phyloP scores from a whole-genome alignment of 2,329 filamentous ascomycete genomes.

The Geosmithia flava region DNA sequence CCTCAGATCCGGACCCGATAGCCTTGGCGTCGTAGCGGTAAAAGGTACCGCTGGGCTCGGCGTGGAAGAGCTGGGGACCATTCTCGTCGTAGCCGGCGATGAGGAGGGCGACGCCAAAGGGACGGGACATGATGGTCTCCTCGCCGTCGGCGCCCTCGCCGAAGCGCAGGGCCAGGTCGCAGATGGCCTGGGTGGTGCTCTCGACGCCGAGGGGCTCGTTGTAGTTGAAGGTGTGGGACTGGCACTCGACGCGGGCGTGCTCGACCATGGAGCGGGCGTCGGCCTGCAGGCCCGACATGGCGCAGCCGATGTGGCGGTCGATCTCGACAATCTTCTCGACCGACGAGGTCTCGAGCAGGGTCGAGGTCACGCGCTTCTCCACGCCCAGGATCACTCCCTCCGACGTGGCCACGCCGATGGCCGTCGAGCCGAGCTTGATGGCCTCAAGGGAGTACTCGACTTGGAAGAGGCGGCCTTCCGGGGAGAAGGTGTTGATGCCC shows the following conservation, averaged over 20 bases:
- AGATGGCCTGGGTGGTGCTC: slow-evolving; percentile 98
- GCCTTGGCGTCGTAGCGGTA: slow-evolving; percentile 99
- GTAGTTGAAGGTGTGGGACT: slow-evolving; percentile 97
- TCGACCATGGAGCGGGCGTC: slow-evolving; percentile 97
- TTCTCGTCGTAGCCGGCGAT: slow-evolving; percentile 98
- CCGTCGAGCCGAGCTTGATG: slow-evolving; percentile 97
- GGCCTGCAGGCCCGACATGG: slow-evolving; percentile 96
- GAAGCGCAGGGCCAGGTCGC: slow-evolving; percentile 89
- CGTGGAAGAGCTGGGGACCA: slow-evolving; percentile 92
- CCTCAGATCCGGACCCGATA: slow-evolving; percentile 93
- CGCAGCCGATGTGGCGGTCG: slow-evolving; percentile 95
- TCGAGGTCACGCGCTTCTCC: slow-evolving; percentile 97
- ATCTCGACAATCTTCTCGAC: slow-evolving; percentile 99
- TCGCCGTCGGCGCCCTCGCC: slow-evolving; percentile 95
- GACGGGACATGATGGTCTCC: slow-evolving; percentile 96
- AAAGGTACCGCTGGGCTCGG: slow-evolving; percentile 94
- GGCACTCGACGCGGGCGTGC: slow-evolving; percentile 93
- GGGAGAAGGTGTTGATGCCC: slow-evolving; percentile 99
- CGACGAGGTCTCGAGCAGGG: slow-evolving; percentile 90
- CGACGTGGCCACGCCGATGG: slow-evolving; percentile 92
- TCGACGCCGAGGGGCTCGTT: slow-evolving; percentile 90
- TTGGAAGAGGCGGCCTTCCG: slow-evolving; percentile 98
- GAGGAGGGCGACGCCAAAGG: slow-evolving; percentile 90
- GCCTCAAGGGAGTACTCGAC: slow-evolving; percentile 99
- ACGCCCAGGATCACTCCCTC: slow-evolving; percentile 94